These are phyloP conservation scores for Emmonsiellopsis sp. DNA, from an alignment of 2,329 filamentous ascomycete genomes.

Conservation along the genomic window DNA sequence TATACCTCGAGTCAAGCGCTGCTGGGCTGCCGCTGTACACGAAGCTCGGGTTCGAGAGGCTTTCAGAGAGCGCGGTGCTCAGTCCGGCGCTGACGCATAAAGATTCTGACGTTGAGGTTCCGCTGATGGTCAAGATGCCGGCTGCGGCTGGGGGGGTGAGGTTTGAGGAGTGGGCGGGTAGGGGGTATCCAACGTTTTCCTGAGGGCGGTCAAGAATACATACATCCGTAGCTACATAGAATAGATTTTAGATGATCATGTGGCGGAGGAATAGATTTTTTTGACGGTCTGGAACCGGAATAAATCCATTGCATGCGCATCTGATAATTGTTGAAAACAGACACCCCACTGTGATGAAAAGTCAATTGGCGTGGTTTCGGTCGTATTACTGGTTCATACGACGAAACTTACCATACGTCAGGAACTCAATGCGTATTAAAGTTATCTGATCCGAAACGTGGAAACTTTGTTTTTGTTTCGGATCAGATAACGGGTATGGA, in stretches of 20 bases:
- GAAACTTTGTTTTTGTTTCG: not conserved
- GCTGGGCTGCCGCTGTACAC: slow-evolving; percentile 29
- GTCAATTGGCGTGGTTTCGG: not conserved
- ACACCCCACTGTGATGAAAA: not conserved
- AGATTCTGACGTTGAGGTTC: slow-evolving; percentile 30
- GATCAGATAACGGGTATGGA: not conserved
- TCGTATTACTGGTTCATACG: not conserved
- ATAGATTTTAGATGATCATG: not conserved
- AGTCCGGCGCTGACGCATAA: slow-evolving; percentile 27
- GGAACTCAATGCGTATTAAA: not conserved
- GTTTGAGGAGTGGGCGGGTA: slow-evolving; percentile 26
- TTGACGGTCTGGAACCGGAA: too few relatives aligned
- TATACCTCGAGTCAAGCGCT: slow-evolving; percentile 31
- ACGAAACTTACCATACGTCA: not conserved
- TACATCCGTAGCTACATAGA: too few relatives aligned
- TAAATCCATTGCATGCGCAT: too few relatives aligned
- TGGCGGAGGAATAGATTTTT: too few relatives aligned
- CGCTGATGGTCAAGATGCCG: slow-evolving; percentile 38
- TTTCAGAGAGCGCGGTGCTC: slow-evolving; percentile 35
- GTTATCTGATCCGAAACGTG: not conserved
- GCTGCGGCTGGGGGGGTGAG: slow-evolving; percentile 21
- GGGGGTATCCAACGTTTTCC: slow-evolving; percentile 1
- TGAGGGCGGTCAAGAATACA: not conserved
- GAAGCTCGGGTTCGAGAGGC: slow-evolving; percentile 31
- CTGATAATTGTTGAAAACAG: not conserved